Evolutionary conservation across 305 asterid genomes (phyloP).

Genomic region (Fraxinus angustifolia): DNA sequence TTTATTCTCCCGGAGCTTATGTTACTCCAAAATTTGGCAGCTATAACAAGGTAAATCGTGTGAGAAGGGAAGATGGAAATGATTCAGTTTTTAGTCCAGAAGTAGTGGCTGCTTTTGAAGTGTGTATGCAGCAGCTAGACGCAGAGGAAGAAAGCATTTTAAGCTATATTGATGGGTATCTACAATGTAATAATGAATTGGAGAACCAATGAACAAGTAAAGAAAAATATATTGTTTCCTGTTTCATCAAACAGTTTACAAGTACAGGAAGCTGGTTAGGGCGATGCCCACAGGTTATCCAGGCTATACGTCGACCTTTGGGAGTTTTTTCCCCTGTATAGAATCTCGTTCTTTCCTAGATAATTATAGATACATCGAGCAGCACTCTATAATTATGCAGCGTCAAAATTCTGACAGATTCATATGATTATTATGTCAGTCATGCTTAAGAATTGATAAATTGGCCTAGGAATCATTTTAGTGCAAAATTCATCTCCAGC

Average conservation of each 20-base stretch:
- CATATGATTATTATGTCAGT: not conserved
- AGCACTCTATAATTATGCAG: not conserved
- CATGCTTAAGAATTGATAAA: not conserved
- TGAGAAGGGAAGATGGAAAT: not conserved
- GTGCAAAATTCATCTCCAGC: not conserved
- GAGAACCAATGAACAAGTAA: not conserved
- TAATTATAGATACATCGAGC: not conserved
- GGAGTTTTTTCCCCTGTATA: not conserved
- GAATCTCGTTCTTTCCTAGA: not conserved
- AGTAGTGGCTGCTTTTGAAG: conserved; percentile 44
- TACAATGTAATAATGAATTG: not conserved
- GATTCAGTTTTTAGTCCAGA: conserved; percentile 31
- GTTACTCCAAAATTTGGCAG: conserved; percentile 48
- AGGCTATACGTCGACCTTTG: not conserved
- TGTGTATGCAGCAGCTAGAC: conserved; percentile 40
- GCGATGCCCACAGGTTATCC: not conserved
- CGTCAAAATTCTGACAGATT: not conserved
- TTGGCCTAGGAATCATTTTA: not conserved
- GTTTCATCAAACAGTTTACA: not conserved
- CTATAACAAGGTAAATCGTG: conserved; percentile 23
- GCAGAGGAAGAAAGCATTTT: conserved; percentile 44
- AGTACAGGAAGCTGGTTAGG: not conserved
- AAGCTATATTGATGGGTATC: conserved; percentile 21
- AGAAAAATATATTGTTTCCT: not conserved
- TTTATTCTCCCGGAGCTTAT: conserved; percentile 34